Base-by-base conservation (phyloP, 2,329 filamentous ascomycete genomes). In the Esteya vermicola region DNA sequence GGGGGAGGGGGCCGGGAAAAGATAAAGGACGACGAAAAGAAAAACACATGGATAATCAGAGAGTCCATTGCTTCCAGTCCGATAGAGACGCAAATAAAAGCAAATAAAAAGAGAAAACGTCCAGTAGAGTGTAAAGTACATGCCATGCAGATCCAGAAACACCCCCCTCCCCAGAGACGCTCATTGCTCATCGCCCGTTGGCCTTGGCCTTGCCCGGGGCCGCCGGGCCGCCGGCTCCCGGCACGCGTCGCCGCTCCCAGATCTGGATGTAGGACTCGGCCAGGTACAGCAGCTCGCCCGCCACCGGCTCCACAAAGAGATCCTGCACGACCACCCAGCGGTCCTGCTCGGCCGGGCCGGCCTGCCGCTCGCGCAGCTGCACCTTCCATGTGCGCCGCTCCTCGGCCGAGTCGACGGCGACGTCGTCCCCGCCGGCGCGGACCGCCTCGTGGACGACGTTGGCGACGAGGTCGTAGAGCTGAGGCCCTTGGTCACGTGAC, bases 311-410 rank as follows among this genome's bases (percentile, higher is more conserved):
- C 7, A 98, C 89, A 56, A 81, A 95, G 49, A 98, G 57, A 63
- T 98, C 91, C 64, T 98, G 91, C 41, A 88, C 81, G 43, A 93
- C 82, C 39, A 93, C 75, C 91, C 91, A 98, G 56, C 93, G 82
- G 40, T 48, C 45, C 12, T 42, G 23, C 9, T 83, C 81, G 19
- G 80, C 71, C n/a, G 14, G 22, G 16, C 33, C 22, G 16, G 19
- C 33, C 9, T 26, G 22, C 54, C 84, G 81, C 54, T 94, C 84
- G 51, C 78, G 70, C 38, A 98, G 62, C 63, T 98, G 91, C 19
- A 86, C 85, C 57, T 93, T 86, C 88, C 91, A 98, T 12, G 86
- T 85, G 57, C 93, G 93, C 44, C 65, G 66, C 62, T 84, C 83
- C 61, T 95, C 88, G 33, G 78, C 84, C 50, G 85, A 88, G 35